These are phyloP conservation scores for Aureobasidium sp. DNA, from an alignment of 2,329 filamentous ascomycete genomes.

Conservation along the genomic window DNA sequence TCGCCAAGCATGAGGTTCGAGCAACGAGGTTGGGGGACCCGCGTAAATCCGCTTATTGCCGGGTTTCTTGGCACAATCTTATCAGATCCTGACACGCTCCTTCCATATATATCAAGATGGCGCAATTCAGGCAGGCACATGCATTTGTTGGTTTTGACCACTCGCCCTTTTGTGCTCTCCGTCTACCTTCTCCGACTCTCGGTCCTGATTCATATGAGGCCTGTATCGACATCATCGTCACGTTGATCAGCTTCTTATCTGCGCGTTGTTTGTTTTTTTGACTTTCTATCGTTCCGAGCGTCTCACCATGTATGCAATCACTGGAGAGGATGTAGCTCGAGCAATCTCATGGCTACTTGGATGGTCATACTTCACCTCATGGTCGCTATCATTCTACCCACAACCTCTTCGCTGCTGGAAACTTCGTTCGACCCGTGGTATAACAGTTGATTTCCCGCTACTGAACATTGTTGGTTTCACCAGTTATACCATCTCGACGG, in stretches of 20 bases:
- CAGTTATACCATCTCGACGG: constrained; percentile 69
- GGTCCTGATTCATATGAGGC: not conserved
- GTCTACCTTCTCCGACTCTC: not conserved
- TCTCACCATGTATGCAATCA: not conserved
- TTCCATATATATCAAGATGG: constrained; percentile 2
- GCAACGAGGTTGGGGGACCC: not conserved
- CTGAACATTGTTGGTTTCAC: constrained; percentile 67
- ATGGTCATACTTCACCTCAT: constrained; percentile 21
- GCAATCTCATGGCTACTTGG: constrained; percentile 7
- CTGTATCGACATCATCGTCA: not conserved
- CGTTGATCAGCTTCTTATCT: not conserved
- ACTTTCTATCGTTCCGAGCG: not conserved
- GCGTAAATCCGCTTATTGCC: not conserved
- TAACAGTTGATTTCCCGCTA: constrained; percentile 80
- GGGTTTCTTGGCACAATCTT: not conserved
- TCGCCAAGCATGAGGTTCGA: not conserved
- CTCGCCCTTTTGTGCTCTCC: not conserved
- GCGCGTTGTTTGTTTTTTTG: not conserved
- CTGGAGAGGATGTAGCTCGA: not conserved
- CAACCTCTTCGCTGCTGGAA: constrained; percentile 75
- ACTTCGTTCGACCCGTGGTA: constrained; percentile 70
- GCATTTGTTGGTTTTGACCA: not conserved
- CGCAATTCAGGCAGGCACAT: not conserved
- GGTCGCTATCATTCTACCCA: constrained; percentile 90
- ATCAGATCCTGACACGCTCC: not conserved